phyloP scores from a whole-genome alignment of 2,329 filamentous ascomycete species.

The Podosphaera xanthii region DNA sequence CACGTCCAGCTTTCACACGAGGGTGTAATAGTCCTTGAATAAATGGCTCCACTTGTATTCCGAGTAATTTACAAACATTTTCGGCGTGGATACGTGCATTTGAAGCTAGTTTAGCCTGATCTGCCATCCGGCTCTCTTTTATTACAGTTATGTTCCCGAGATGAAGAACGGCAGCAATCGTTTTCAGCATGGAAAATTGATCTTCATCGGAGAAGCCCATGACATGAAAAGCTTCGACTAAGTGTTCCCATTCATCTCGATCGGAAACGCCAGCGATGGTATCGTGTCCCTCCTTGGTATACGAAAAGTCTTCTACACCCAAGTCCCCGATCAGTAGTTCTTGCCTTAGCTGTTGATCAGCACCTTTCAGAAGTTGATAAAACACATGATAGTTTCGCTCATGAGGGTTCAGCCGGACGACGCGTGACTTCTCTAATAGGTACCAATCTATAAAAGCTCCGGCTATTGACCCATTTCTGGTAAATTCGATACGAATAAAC shows the following conservation, averaged over 20 bases:
- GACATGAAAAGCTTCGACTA: conserved; percentile 80
- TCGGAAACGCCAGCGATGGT: conserved; percentile 81
- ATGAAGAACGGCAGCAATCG: conserved; percentile 77
- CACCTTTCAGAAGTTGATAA: conserved; percentile 80
- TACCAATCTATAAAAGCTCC: conserved; percentile 99
- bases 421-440: conserved; percentile 88
- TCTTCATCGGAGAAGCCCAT: conserved; percentile 85
- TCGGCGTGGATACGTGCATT: conserved; percentile 55
- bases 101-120: conserved; percentile 64
- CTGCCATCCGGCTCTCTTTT: conserved; percentile 74
- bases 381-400: conserved; percentile 97
- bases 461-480: conserved; percentile 64
- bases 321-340: conserved; percentile 54
- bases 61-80: conserved; percentile 63
- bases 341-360: conserved; percentile 47
- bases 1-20: conserved; percentile 79
- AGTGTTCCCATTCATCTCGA: conserved; percentile 63
- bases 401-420: conserved; percentile 65
- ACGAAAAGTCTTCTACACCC: conserved; percentile 70
- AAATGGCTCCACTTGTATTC: conserved; percentile 67
- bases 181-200: conserved; percentile 61
- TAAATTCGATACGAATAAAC: conserved; percentile 95
- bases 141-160: conserved; percentile 76
- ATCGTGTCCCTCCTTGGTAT: conserved; percentile 79
- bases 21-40: conserved; percentile 76